These are phyloP conservation scores for Aspergillus ibericus DNA, from an alignment of 2,329 filamentous ascomycete species.

Conservation along the genomic window DNA sequence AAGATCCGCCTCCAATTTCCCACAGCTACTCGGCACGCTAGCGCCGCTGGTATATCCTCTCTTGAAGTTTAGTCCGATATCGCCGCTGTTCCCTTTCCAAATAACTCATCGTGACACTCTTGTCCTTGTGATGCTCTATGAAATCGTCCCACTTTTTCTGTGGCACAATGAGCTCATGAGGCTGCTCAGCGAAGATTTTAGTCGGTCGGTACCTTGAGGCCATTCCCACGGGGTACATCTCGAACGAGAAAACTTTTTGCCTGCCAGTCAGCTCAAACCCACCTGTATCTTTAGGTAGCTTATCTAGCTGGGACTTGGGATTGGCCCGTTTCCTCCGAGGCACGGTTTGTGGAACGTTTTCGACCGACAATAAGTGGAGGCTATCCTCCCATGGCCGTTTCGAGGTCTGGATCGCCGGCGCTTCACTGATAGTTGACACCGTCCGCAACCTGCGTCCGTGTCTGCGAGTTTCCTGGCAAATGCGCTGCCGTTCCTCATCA, in stretches of 20 bases:
- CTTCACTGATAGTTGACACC: neutral
- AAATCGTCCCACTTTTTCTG: conserved; percentile 16
- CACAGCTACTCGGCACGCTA: neutral
- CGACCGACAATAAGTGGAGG: neutral
- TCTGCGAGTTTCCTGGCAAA: neutral
- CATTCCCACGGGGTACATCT: conserved; percentile 14
- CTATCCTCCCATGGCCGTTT: neutral
- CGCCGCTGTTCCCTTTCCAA: conserved; percentile 10
- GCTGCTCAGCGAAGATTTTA: conserved; percentile 20
- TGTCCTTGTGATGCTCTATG: neutral
- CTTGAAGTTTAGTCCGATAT: neutral
- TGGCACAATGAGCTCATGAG: conserved; percentile 16
- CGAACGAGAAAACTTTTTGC: conserved; percentile 16
- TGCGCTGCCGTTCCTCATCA: neutral
- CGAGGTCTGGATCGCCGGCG: neutral
- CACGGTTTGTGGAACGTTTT: neutral
- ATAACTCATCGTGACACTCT: conserved; percentile 13
- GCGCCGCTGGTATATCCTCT: neutral
- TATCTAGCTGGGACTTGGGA: neutral
- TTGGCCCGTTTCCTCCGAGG: neutral
- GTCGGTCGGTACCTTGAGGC: conserved; percentile 19
- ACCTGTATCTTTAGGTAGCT: neutral
- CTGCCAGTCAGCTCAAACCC: neutral
- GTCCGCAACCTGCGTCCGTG: neutral
- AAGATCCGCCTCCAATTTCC: no score